A percentile compares a stretch with the other conserved stretches of the same genome.
phyloP scores from a whole-genome alignment of 1,284 basidiomycete species.

The Vanrija sp. region DNA sequence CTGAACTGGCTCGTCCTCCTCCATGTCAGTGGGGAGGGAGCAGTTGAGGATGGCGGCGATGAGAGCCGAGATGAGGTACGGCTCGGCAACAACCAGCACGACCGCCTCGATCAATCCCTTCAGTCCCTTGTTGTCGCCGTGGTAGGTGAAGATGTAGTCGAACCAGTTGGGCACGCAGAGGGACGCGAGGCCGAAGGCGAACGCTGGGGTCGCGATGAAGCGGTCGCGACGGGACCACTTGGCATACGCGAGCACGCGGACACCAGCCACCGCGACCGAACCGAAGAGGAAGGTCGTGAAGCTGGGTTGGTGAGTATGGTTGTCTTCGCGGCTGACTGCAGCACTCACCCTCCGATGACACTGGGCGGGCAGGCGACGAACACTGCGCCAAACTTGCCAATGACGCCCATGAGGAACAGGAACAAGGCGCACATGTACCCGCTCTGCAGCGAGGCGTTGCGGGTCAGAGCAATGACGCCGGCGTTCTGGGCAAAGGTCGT shows the following conservation, averaged over 20 bases:
- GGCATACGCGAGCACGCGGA: constrained; percentile 66
- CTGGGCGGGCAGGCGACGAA: constrained; percentile 27
- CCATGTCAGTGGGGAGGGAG: constrained; percentile 19
- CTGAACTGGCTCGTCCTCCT: background rate
- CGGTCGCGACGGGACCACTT: constrained; percentile 68
- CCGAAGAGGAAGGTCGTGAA: constrained; percentile 46
- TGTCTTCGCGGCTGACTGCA: background rate
- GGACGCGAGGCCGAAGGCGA: constrained; percentile 70
- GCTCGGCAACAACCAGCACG: constrained; percentile 72
- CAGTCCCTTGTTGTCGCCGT: constrained; percentile 60
- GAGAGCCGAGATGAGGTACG: constrained; percentile 35
- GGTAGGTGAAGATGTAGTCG: constrained; percentile 38
- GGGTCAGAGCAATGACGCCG: constrained; percentile 35
- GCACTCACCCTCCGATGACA: constrained; percentile 17
- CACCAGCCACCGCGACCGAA: constrained; percentile 56
- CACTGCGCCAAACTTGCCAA: constrained; percentile 34
- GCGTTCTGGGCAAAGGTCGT: constrained; percentile 39
- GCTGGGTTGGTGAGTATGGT: background rate
- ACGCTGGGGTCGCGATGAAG: constrained; percentile 67
- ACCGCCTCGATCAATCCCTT: constrained; percentile 71
- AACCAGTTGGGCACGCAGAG: constrained; percentile 47
- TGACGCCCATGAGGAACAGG: constrained; percentile 33
- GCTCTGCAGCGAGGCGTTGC: constrained; percentile 29
- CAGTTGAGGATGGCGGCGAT: constrained; percentile 31
- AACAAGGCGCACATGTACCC: constrained; percentile 35